Base-by-base conservation (phyloP, 257 asterid species). In the Gentiana dahurica region DNA sequence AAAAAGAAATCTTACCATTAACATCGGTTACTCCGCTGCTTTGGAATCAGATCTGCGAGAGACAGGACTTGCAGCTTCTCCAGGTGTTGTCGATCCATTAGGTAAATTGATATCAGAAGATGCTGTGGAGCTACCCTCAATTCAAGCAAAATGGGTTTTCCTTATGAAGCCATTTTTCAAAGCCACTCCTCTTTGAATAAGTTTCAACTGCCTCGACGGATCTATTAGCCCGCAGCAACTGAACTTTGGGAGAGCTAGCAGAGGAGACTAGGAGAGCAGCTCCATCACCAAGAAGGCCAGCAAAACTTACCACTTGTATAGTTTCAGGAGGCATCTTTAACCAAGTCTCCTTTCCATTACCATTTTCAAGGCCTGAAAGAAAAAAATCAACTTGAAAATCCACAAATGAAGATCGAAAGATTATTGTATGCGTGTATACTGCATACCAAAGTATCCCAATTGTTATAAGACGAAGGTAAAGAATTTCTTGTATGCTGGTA, bases 211-310 rank as follows among this genome's bases (percentile, higher is more conserved):
- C 72, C 74, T 73, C 79, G 60, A 57, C 61, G 56, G 83, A 74
- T 67, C 77, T 81, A 59, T 58, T 75, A 68, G 67, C 73, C 70
- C 71, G 81, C 76, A 79, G 71, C 74, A 73, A 68, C 67, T 79
- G 80, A 66, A 72, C 65, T 54, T 68, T 73, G 32, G 77, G 77
- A 67, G 91, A 73, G 60, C 61, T 73, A 68, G 66, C 76, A 44
- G 94, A 77, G 63, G 95, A 77, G 69, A 68, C 85, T 64, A 88
- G 82, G 66, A 92, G 81, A 60, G 99, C 95, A 60, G 97, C 99
- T 66, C 99, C 99, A 79, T 92, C 99, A 65, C 99, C 99, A 52
- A 92, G 76, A 72, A 92, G 80, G 58, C 97, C 97, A 2, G 99
- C 82, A 55, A 92, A 92, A 79, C 92, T 88, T 73, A 89, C 78